These are phyloP conservation scores for Lentinula detonsa DNA, from an alignment of 768 basidiomycete species.

Conservation along the genomic window DNA sequence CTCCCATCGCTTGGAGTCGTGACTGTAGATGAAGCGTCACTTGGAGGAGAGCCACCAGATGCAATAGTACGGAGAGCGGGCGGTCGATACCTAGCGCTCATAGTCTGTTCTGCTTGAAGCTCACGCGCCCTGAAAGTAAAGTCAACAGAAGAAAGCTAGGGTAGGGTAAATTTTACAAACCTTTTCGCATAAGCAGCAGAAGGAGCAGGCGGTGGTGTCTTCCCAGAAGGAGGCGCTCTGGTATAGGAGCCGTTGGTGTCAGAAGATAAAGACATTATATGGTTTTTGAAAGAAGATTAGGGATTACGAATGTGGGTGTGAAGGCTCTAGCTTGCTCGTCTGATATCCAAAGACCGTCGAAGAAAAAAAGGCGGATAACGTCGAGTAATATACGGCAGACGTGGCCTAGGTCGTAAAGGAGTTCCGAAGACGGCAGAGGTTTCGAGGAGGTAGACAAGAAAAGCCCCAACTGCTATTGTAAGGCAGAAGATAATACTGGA, in stretches of 20 bases:
- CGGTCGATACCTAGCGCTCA: conserved; percentile 67
- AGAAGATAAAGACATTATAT: conserved; percentile 90
- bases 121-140: conserved; percentile 67
- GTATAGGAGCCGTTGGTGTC: conserved; percentile 80
- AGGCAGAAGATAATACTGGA: conserved; percentile 52
- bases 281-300: conserved; percentile 67
- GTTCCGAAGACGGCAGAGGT: conserved; percentile 21
- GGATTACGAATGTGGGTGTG: conserved; percentile 52
- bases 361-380: conserved; percentile 25
- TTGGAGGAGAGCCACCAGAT: conserved; percentile 67
- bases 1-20: conserved; percentile 53
- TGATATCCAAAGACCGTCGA: conserved; percentile 17
- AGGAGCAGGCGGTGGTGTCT: conserved; percentile 86
- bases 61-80: conserved; percentile 73
- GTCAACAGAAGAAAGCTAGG: conserved; percentile 9
- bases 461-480: conserved; percentile 51
- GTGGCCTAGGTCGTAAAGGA: conserved; percentile 32
- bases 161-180: conserved; percentile 28
- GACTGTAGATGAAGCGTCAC: conserved; percentile 55
- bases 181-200: conserved; percentile 88
- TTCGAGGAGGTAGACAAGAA: conserved; percentile 31
- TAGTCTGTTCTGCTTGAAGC: conserved; percentile 70
- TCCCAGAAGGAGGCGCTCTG: conserved; percentile 73
- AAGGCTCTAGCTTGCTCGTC: conserved; percentile 2
- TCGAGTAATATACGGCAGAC: conserved; percentile 17